phyloP scores from a whole-genome alignment of 257 asterid species.

The Scutellaria baicalensis region DNA sequence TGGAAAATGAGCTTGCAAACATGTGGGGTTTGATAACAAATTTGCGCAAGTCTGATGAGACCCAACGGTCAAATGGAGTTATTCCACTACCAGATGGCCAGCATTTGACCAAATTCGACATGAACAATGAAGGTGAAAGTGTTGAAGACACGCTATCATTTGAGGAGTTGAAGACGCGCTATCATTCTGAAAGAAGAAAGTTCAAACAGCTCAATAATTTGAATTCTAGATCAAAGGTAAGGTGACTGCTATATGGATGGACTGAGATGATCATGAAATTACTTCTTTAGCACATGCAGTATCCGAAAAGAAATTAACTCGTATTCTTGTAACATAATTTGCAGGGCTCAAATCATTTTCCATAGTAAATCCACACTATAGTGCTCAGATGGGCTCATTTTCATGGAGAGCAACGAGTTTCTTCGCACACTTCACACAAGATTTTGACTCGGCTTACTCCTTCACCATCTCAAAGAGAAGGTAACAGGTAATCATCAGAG shows the following conservation, averaged over 20 bases:
- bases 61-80: slow-evolving; percentile 15
- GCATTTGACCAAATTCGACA: neutral
- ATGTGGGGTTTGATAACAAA: slow-evolving; percentile 60
- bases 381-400: neutral
- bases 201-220: slow-evolving; percentile 24
- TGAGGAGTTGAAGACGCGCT: slow-evolving; percentile 33
- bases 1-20: slow-evolving; percentile 62
- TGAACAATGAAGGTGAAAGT: slow-evolving; percentile 21
- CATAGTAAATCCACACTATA: neutral
- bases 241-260: neutral
- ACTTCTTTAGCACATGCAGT: neutral
- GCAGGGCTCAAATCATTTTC: slow-evolving; percentile 24
- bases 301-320: neutral
- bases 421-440: neutral
- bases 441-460: neutral
- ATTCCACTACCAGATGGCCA: neutral
- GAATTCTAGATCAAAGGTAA: slow-evolving; percentile 39
- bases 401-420: neutral
- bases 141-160: slow-evolving; percentile 15
- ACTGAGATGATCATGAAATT: neutral
- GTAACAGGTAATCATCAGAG: neutral
- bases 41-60: slow-evolving; percentile 34
- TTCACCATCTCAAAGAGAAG: neutral
- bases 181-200: slow-evolving; percentile 36
- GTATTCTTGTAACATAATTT: neutral